A percentile compares a stretch with the other conserved stretches of the same genome.
phyloP scores from a whole-genome alignment of 139 green algal species.

The Tetradesmus lagerheimii region DNA sequence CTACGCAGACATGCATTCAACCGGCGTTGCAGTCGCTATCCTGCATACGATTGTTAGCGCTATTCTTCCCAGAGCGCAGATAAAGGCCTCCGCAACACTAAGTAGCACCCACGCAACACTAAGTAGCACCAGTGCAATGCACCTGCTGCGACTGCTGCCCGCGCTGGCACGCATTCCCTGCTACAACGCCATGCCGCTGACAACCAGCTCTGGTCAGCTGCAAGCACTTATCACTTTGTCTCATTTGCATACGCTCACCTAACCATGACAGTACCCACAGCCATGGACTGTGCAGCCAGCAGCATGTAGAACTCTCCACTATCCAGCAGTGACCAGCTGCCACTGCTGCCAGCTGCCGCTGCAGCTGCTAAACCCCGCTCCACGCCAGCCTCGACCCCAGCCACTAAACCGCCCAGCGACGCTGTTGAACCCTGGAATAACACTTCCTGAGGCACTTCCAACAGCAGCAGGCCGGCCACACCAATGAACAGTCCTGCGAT shows the following conservation, averaged over 20 bases:
- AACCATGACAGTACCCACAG: slow-evolving; percentile 97
- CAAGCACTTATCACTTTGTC: slow-evolving; percentile 41
- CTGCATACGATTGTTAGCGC: too few species aligned
- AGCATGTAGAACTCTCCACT: slow-evolving; percentile 98
- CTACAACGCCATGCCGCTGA: background rate
- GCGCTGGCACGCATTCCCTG: background rate
- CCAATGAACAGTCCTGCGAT: slow-evolving; percentile 82
- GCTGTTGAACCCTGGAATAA: slow-evolving; percentile 23
- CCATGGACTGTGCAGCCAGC: slow-evolving; percentile 97
- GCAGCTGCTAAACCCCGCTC: slow-evolving; percentile 7
- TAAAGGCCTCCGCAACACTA: too few species aligned
- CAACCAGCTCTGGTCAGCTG: background rate
- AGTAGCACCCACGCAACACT: background rate
- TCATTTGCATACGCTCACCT: slow-evolving; percentile 75
- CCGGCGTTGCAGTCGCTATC: too few species aligned
- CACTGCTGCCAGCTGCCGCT: background rate
- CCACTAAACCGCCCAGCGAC: background rate
- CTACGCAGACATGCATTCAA: too few species aligned
- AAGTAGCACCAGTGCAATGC: too few species aligned
- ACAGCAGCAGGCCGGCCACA: slow-evolving; percentile 87
- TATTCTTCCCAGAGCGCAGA: too few species aligned
- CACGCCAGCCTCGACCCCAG: background rate
- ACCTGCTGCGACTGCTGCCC: background rate
- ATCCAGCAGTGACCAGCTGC: slow-evolving; percentile 60
- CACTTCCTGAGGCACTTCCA: slow-evolving; percentile 86